Conservation (phyloP, 306 rosid species). For the Pyrus pyrifolia region DNA sequence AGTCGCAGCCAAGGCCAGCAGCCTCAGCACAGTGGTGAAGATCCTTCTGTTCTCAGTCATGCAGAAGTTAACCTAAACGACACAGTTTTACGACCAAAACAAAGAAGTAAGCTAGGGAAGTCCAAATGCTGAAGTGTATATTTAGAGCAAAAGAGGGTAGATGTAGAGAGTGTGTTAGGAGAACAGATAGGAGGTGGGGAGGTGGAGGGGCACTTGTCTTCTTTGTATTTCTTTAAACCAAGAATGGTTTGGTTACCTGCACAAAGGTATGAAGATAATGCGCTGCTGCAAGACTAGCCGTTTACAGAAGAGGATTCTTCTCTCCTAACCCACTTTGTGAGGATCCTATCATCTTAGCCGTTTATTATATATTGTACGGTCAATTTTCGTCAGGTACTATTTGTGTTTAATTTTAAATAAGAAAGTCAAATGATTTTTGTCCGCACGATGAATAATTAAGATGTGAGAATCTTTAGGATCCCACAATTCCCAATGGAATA, state of each 20-base stretch:
- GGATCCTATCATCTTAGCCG: too few relatives aligned
- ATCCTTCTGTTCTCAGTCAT: constrained; percentile 21
- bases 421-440: too few relatives aligned
- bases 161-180: constrained; percentile 4
- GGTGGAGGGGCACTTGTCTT: neutral
- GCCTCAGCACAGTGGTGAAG: constrained; percentile 23
- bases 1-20: constrained; percentile 28
- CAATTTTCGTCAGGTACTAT: too few relatives aligned
- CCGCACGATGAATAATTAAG: accelerated
- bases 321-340: accelerated
- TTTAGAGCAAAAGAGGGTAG: neutral
- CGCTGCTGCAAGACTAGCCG: neutral
- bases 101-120: neutral
- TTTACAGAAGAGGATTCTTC: too few relatives aligned
- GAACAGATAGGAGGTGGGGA: neutral
- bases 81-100: neutral
- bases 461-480: too few relatives aligned
- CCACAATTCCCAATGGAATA: accelerated
- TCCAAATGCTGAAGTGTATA: neutral
- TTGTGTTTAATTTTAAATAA: too few relatives aligned
- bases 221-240: neutral
- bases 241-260: constrained; percentile 13
- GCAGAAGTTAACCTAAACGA: neutral
- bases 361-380: accelerated
- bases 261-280: too few relatives aligned